These are phyloP conservation scores for Penicillium sp. DNA, from an alignment of 2,329 filamentous ascomycete species.

Conservation along the genomic window DNA sequence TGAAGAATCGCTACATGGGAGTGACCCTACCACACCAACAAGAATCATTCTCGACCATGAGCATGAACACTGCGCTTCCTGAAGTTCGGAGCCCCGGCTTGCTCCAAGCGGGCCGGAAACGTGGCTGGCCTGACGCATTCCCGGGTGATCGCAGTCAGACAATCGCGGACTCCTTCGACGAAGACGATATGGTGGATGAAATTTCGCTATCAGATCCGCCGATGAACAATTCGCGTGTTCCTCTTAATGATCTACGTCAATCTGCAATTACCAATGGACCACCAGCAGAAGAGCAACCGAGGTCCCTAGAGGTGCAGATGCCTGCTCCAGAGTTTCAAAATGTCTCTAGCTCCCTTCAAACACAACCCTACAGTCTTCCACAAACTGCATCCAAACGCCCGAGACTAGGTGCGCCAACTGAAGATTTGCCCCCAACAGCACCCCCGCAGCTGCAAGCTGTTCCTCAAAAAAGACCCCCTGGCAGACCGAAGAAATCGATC, in stretches of 20 bases:
- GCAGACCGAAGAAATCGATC: slow-evolving; percentile 32
- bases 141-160: slow-evolving; percentile 23
- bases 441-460: background rate
- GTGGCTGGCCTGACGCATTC: slow-evolving; percentile 31
- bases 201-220: slow-evolving; percentile 23
- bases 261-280: background rate
- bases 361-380: background rate
- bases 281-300: background rate
- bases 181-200: slow-evolving; percentile 32
- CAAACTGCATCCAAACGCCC: slow-evolving; percentile 31
- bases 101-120: slow-evolving; percentile 35
- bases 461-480: slow-evolving; percentile 18
- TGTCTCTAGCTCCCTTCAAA: background rate
- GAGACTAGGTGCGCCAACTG: slow-evolving; percentile 23
- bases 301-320: slow-evolving; percentile 10
- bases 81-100: slow-evolving; percentile 36
- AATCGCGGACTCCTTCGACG: slow-evolving; percentile 35
- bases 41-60: slow-evolving; percentile 7
- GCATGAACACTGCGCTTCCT: slow-evolving; percentile 18
- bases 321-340: background rate
- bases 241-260: slow-evolving; percentile 19
- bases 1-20: slow-evolving; percentile 36
- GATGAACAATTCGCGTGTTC: slow-evolving; percentile 24
- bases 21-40: slow-evolving; percentile 21
- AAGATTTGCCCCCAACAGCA: background rate